Evolutionary conservation across 2,329 filamentous ascomycete genomes (phyloP).

Genomic region (Penicillium palitans): DNA sequence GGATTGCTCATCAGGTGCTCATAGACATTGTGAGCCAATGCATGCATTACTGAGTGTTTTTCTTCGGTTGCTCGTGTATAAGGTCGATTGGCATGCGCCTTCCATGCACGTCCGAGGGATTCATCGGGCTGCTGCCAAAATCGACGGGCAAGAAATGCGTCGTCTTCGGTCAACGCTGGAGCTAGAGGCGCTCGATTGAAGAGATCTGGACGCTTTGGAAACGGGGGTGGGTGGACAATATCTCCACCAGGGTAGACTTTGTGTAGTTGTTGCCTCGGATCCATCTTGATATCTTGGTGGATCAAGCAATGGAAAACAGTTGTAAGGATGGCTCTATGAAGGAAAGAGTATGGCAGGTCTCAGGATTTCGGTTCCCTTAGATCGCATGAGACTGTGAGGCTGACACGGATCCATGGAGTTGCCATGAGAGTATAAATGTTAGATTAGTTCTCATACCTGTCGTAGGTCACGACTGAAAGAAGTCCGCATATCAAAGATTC

Average conservation of each 20-base stretch:
- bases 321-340: not conserved
- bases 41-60: conserved; percentile 14
- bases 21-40: conserved; percentile 34
- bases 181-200: conserved; percentile 32
- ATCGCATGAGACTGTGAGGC: conserved; percentile 22
- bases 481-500: not conserved
- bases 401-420: conserved; percentile 9
- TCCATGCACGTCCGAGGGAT: conserved; percentile 18
- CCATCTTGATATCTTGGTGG: not conserved
- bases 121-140: conserved; percentile 32
- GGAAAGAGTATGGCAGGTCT: not conserved
- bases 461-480: not conserved
- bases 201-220: conserved; percentile 14
- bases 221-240: not conserved
- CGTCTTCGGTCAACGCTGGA: conserved; percentile 21
- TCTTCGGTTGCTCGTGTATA: conserved; percentile 6
- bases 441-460: not conserved
- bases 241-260: not conserved
- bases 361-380: not conserved
- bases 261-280: not conserved
- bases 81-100: not conserved
- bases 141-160: conserved; percentile 30
- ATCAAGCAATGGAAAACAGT: too few relatives aligned
- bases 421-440: not conserved
- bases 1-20: conserved; percentile 30